Percentiles rank a stretch among this genome's conserved stretches.
These are phyloP conservation scores for Nasturtium officinale DNA, from an alignment of 345 rosid genomes.

Conservation along the genomic window DNA sequence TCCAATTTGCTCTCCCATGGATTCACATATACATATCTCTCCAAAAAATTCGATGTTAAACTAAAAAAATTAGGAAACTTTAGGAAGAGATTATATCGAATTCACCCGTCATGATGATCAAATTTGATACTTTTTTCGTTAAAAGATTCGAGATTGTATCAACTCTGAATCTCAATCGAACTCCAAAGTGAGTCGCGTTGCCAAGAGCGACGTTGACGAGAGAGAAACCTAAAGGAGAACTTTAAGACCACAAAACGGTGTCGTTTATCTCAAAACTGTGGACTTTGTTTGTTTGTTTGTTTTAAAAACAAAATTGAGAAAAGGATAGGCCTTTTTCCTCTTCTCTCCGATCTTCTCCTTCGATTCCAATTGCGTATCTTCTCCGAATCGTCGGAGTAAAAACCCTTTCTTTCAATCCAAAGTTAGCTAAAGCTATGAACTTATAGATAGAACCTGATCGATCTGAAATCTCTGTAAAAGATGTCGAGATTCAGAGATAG, in stretches of 20 bases:
- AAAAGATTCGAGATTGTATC: conserved; percentile 23
- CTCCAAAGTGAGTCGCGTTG: conserved; percentile 31
- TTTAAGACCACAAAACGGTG: conserved; percentile 19
- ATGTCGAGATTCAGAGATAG: conserved; percentile 82
- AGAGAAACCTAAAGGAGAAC: conserved; percentile 38
- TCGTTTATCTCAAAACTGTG: background rate
- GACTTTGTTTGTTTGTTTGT: background rate
- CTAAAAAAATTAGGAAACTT: conserved; percentile 8
- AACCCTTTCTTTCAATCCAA: background rate
- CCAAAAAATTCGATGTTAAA: conserved; percentile 3
- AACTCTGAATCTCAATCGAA: conserved; percentile 28
- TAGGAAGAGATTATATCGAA: conserved; percentile 2
- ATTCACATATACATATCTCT: conserved; percentile 6
- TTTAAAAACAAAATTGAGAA: background rate
- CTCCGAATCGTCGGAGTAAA: conserved; percentile 26
- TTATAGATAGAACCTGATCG: background rate
- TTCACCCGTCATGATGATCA: conserved; percentile 42
- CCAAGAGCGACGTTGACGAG: conserved; percentile 28
- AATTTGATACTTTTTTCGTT: conserved; percentile 17
- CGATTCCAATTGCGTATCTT: background rate
- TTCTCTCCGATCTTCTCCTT: background rate
- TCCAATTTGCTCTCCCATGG: conserved; percentile 22
- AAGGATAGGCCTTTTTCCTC: conserved; percentile 16
- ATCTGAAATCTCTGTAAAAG: conserved; percentile 16
- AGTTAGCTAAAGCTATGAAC: background rate